phyloP scores from a whole-genome alignment of 306 rosid species.

The Bauhinia variegata region DNA sequence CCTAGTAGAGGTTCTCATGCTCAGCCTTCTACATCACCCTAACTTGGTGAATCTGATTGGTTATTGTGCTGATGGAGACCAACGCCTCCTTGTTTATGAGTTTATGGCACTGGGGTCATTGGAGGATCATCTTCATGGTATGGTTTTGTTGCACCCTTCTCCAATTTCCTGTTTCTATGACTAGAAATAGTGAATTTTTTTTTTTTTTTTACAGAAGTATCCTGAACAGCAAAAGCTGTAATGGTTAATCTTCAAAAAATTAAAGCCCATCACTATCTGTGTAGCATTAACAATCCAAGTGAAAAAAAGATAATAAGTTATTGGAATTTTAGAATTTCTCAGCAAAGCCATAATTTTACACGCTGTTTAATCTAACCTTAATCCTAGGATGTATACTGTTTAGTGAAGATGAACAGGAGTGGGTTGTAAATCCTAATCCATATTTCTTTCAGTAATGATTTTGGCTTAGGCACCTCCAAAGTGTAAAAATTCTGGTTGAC shows the following conservation, averaged over 20 bases:
- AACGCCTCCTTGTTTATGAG: slow-evolving; percentile 91
- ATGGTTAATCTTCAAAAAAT: background rate
- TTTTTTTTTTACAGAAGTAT: slow-evolving; percentile 20
- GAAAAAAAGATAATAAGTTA: background rate
- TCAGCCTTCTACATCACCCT: slow-evolving; percentile 86
- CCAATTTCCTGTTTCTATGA: slow-evolving; percentile 10
- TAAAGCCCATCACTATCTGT: background rate
- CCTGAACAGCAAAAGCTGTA: background rate
- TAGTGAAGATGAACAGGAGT: slow-evolving; percentile 1
- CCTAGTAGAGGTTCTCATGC: slow-evolving; percentile 94
- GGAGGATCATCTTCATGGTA: slow-evolving; percentile 93
- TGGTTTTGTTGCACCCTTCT: slow-evolving; percentile 13
- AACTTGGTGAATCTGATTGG: slow-evolving; percentile 87
- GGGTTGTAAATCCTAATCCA: background rate
- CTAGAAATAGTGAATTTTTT: slow-evolving; percentile 22
- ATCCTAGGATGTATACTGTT: background rate
- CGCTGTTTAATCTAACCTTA: slow-evolving; percentile 4
- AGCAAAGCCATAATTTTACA: slow-evolving; percentile 3
- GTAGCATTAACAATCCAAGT: background rate
- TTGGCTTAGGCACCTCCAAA: slow-evolving; percentile 1
- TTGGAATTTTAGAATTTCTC: slow-evolving; percentile 7
- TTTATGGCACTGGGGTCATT: slow-evolving; percentile 80
- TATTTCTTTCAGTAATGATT: background rate
- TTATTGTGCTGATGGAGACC: slow-evolving; percentile 94
- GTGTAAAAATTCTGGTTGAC: slow-evolving; percentile 1